A percentile compares a stretch with the other conserved stretches of the same genome.
These are phyloP conservation scores for Dendrocalamus sinicus DNA, from an alignment of 176 grass and related monocot species.

Conservation along the genomic window DNA sequence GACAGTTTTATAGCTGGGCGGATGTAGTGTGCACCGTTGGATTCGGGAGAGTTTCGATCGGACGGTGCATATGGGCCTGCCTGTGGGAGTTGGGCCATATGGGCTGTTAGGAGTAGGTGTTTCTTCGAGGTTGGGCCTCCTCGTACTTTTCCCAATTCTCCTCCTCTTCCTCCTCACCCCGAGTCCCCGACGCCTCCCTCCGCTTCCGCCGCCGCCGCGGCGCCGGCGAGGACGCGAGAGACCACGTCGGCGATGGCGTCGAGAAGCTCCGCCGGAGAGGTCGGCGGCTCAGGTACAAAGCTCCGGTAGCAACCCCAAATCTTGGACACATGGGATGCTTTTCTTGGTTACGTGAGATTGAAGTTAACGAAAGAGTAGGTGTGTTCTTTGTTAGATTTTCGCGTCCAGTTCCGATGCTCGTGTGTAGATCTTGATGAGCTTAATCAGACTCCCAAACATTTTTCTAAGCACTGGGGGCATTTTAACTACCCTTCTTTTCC, in stretches of 20 bases:
- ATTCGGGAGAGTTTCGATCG: constrained; percentile 7
- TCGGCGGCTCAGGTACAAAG: constrained; percentile 40
- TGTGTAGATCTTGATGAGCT: not conserved
- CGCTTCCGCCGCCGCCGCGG: constrained; percentile 11
- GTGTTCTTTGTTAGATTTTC: constrained; percentile 7
- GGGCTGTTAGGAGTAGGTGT: not conserved
- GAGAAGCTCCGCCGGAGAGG: constrained; percentile 25
- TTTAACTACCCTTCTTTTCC: not conserved
- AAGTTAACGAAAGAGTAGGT: not conserved
- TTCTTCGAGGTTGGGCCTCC: constrained; percentile 19
- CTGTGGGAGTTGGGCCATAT: constrained; percentile 4
- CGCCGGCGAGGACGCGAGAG: not conserved
- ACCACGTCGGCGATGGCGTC: constrained; percentile 28
- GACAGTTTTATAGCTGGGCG: not conserved
- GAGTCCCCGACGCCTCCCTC: not conserved
- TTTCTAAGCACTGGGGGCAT: not conserved
- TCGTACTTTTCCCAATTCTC: not conserved
- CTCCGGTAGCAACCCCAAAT: not conserved
- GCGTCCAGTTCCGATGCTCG: not conserved
- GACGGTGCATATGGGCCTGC: not conserved
- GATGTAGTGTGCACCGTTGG: not conserved
- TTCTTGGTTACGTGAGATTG: constrained; percentile 4
- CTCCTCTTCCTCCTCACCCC: not conserved
- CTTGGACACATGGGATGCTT: not conserved
- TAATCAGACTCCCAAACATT: not conserved